phyloP scores from a whole-genome alignment of 768 basidiomycete species.

The Zangia roseola region DNA sequence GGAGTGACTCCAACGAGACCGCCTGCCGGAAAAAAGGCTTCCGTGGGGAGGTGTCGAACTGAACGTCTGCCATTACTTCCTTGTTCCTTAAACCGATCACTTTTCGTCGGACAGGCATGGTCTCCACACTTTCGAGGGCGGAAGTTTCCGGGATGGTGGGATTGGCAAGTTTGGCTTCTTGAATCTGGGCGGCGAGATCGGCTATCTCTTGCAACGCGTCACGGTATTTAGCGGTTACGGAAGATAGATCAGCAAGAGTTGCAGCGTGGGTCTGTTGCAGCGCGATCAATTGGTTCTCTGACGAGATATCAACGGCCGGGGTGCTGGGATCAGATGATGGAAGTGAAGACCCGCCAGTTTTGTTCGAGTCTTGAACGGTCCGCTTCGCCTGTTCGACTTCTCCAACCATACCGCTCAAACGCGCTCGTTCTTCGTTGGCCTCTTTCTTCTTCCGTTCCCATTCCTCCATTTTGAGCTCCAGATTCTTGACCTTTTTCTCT shows the following conservation, averaged over 20 bases:
- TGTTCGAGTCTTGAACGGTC: constrained; percentile 51
- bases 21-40: constrained; percentile 88
- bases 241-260: constrained; percentile 75
- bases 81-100: constrained; percentile 48
- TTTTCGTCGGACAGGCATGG: constrained; percentile 48
- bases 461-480: constrained; percentile 77
- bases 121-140: constrained; percentile 42
- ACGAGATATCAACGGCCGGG: constrained; percentile 36
- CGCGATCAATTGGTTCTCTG: constrained; percentile 62
- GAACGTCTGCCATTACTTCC: constrained; percentile 47
- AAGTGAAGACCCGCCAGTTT: constrained; percentile 31
- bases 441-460: constrained; percentile 74
- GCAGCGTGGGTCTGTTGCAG: constrained; percentile 83
- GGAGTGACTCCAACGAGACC: constrained; percentile 84
- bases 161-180: constrained; percentile 76
- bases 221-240: constrained; percentile 78
- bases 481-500: constrained; percentile 68
- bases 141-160: constrained; percentile 42
- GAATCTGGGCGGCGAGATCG: constrained; percentile 88
- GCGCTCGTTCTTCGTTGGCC: constrained; percentile 61
- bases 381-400: constrained; percentile 71
- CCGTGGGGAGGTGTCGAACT: constrained; percentile 50
- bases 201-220: constrained; percentile 90
- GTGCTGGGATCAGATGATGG: constrained; percentile 29
- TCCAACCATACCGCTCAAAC: constrained; percentile 65